phyloP scores from a whole-genome alignment of 75 land plant genomes.

The Cunninghamia lanceolata region DNA sequence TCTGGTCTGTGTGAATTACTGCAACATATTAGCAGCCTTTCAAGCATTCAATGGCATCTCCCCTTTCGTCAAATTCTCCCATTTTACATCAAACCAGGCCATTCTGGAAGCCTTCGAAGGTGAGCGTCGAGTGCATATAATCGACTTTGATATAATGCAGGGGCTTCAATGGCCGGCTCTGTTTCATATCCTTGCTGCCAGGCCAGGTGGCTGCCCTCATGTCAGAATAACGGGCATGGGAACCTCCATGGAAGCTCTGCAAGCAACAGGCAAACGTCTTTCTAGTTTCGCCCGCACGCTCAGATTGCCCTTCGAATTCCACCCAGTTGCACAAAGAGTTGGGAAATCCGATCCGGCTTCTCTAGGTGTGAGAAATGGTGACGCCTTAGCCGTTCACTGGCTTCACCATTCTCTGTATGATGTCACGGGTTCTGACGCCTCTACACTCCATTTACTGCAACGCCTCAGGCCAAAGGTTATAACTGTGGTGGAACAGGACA shows the following conservation, averaged over 20 bases:
- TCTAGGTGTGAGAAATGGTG: slow-evolving; percentile 26
- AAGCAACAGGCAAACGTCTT: slow-evolving; percentile 51
- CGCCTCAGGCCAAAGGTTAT: slow-evolving; percentile 36
- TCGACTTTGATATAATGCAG: slow-evolving; percentile 76
- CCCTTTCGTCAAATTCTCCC: slow-evolving; percentile 69
- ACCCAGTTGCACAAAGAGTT: slow-evolving; percentile 32
- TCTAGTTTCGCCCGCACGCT: slow-evolving; percentile 49
- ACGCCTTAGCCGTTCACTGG: slow-evolving; percentile 64
- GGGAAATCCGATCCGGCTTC: slow-evolving; percentile 24
- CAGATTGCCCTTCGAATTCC: slow-evolving; percentile 56
- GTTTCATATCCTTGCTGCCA: slow-evolving; percentile 55
- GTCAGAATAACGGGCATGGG: slow-evolving; percentile 62
- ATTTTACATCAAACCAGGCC: slow-evolving; percentile 80
- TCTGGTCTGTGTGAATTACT: not conserved
- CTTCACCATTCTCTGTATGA: slow-evolving; percentile 64
- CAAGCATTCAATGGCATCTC: slow-evolving; percentile 53
- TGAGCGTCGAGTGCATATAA: slow-evolving; percentile 44
- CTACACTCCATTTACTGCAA: slow-evolving; percentile 33
- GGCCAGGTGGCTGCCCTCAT: slow-evolving; percentile 45
- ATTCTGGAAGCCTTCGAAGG: slow-evolving; percentile 58
- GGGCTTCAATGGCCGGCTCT: slow-evolving; percentile 76
- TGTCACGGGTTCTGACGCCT: slow-evolving; percentile 56
- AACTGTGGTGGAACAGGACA: slow-evolving; percentile 53
- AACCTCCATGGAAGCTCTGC: slow-evolving; percentile 40
- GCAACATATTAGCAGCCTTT: slow-evolving; percentile 31